Conservation (phyloP, 176 grass and related monocot genomes). For the Carex parvula region DNA sequence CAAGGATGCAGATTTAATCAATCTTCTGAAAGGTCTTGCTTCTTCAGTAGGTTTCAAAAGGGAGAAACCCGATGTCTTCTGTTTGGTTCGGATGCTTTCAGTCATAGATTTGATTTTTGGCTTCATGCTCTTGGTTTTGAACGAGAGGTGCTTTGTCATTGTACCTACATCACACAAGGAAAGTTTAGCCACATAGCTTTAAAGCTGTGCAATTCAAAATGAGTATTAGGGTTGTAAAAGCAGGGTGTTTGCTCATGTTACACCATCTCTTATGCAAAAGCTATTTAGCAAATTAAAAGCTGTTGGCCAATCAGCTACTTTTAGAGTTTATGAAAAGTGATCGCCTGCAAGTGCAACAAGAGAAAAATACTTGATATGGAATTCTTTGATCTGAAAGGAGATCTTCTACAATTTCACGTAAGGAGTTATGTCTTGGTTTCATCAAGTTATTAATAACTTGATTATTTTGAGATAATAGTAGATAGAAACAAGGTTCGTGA, state of each 20-base stretch:
- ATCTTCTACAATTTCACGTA: no score
- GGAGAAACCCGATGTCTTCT: conserved; percentile 42
- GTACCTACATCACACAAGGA: conserved; percentile 37
- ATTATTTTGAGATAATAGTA: no score
- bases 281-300: not conserved
- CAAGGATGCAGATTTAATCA: conserved; percentile 51
- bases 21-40: conserved; percentile 32
- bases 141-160: conserved; percentile 80
- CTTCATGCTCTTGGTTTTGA: conserved; percentile 43
- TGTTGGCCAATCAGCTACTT: not conserved
- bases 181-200: conserved; percentile 22
- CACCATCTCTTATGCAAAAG: not conserved
- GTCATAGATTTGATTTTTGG: conserved; percentile 69
- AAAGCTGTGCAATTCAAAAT: conserved; percentile 8
- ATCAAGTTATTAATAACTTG: no score
- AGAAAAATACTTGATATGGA: not conserved
- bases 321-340: not conserved
- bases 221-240: conserved; percentile 17
- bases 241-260: not conserved
- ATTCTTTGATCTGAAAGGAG: not conserved
- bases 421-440: no score
- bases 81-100: conserved; percentile 44
- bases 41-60: conserved; percentile 42
- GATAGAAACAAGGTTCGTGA: no score
- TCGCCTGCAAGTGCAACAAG: not conserved